A percentile compares a stretch with the other conserved stretches of the same genome.
These are phyloP conservation scores for Hericium erinaceus DNA, from an alignment of 768 basidiomycete species.

Conservation along the genomic window DNA sequence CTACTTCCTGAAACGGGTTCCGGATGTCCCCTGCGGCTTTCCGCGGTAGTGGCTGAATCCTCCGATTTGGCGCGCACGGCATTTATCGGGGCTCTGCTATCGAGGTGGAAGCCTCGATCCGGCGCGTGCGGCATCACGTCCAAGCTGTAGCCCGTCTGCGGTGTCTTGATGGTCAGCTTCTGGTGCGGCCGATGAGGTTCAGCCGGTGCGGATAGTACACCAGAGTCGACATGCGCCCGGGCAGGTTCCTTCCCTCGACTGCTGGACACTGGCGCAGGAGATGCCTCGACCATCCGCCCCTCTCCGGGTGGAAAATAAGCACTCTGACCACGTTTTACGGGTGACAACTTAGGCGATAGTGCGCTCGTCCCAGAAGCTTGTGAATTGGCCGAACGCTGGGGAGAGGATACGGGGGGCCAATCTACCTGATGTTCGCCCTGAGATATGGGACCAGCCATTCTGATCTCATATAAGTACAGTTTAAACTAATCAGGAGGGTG, in stretches of 20 bases:
- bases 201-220: slow-evolving; percentile 40
- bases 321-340: not conserved
- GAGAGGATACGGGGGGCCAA: slow-evolving; percentile 35
- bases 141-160: slow-evolving; percentile 23
- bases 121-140: slow-evolving; percentile 13
- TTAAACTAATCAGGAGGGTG: not conserved
- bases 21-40: not conserved
- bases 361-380: not conserved
- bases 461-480: slow-evolving; percentile 18
- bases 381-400: not conserved
- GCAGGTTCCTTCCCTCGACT: not conserved
- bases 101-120: slow-evolving; percentile 28
- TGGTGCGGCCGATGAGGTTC: slow-evolving; percentile 32
- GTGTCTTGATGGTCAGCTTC: slow-evolving; percentile 21
- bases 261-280: slow-evolving; percentile 26
- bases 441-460: slow-evolving; percentile 64
- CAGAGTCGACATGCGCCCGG: not conserved
- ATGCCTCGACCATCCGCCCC: slow-evolving; percentile 31
- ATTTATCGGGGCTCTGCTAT: slow-evolving; percentile 30
- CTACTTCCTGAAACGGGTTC: not conserved
- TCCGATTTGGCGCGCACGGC: slow-evolving; percentile 19
- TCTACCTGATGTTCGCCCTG: slow-evolving; percentile 40
- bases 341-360: not conserved
- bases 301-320: slow-evolving; percentile 26
- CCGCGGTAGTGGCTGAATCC: not conserved